Conservation (phyloP, 306 rosid species). For the Cercis canadensis region DNA sequence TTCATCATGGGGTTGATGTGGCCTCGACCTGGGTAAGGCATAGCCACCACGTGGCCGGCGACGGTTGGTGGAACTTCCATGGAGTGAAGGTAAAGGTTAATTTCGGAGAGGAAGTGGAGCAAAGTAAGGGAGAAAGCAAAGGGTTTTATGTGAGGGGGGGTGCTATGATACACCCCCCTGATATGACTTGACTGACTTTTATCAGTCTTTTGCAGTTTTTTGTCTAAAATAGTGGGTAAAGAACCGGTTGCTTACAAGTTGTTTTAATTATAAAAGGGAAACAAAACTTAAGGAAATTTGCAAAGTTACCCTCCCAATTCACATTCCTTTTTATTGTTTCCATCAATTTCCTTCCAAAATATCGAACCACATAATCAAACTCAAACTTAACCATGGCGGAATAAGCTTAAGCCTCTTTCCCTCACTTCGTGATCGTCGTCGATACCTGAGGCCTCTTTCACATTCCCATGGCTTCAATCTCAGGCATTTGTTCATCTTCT, state of each 20-base stretch:
- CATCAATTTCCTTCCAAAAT: neutral
- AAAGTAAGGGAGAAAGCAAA: neutral
- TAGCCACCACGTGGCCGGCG: neutral
- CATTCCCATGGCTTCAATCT: constrained; percentile 74
- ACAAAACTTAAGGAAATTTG: too few relatives aligned
- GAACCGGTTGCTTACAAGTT: too few relatives aligned
- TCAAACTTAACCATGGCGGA: constrained; percentile 3
- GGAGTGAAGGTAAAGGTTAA: neutral
- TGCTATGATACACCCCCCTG: too few relatives aligned
- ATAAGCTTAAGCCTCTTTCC: neutral
- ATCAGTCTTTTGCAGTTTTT: too few relatives aligned
- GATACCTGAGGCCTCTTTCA: neutral
- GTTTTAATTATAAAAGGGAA: too few relatives aligned
- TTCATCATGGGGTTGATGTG: constrained; percentile 9
- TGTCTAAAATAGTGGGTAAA: too few relatives aligned
- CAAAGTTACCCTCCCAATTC: too few relatives aligned
- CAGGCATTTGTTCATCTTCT: constrained; percentile 74
- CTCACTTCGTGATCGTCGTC: constrained; percentile 20
- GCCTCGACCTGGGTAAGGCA: constrained; percentile 1
- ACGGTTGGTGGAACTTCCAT: neutral
- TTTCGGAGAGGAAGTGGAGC: neutral
- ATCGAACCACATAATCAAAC: neutral
- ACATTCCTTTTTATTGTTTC: too few relatives aligned
- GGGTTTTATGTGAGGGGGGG: too few relatives aligned
- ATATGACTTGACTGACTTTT: too few relatives aligned